phyloP scores from a whole-genome alignment of 2,329 filamentous ascomycete species.

The Fusarium virguliforme region DNA sequence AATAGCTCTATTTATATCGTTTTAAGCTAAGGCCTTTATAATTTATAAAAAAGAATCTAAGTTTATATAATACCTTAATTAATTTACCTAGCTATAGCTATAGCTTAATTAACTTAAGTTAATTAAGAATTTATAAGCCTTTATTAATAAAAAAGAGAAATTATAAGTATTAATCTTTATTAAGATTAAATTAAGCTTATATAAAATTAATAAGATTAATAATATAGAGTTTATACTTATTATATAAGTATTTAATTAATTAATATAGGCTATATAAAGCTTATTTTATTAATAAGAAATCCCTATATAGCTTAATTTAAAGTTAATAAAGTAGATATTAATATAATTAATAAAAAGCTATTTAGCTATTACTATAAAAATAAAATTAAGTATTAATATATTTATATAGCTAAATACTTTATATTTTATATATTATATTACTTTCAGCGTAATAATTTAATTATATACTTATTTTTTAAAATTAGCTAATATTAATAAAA shows the following conservation, averaged over 20 bases:
- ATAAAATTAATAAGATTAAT: background rate
- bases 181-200: background rate
- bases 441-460: too few species aligned
- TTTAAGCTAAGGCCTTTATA: background rate
- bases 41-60: background rate
- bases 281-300: background rate
- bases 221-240: background rate
- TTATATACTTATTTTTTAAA: too few species aligned
- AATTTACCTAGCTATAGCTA: background rate
- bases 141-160: background rate
- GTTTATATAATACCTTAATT: background rate
- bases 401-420: too few species aligned
- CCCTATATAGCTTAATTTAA: background rate
- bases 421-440: too few species aligned
- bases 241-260: background rate
- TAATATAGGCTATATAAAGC: background rate
- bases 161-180: background rate
- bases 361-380: background rate
- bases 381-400: too few species aligned
- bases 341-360: background rate
- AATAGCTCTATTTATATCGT: background rate
- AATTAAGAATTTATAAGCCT: background rate
- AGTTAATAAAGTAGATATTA: background rate
- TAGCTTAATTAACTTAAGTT: background rate
- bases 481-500: too few species aligned